Evolutionary conservation across 140 eudicot species (phyloP).

Genomic region (Ambrosia hybrid): DNA sequence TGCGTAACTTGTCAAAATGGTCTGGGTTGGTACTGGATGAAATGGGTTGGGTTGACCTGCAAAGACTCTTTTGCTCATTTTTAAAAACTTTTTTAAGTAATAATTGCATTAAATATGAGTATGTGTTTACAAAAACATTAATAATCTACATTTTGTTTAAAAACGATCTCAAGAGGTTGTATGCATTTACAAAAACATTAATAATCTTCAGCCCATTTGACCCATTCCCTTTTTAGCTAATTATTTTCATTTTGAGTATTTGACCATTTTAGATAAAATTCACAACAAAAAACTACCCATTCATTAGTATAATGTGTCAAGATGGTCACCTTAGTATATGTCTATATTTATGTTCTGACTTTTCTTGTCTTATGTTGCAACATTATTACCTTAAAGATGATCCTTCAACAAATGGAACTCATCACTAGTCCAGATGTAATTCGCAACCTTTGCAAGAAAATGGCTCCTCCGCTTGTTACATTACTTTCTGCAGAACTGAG

Average conservation of each 20-base stretch:
- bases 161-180: background rate
- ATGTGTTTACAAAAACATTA: background rate
- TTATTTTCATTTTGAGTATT: background rate
- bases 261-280: background rate
- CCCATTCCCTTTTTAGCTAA: background rate
- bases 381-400: constrained; percentile 61
- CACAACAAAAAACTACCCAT: background rate
- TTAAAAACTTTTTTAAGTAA: background rate
- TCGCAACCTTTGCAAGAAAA: constrained; percentile 97
- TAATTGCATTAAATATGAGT: background rate
- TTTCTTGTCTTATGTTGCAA: constrained; percentile 13
- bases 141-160: constrained; percentile 9
- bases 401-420: constrained; percentile 95
- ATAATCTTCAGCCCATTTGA: background rate
- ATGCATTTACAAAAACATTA: background rate
- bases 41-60: background rate
- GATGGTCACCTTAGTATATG: background rate
- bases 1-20: background rate
- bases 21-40: background rate
- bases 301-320: background rate
- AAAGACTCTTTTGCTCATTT: background rate
- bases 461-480: constrained; percentile 99
- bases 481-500: constrained; percentile 97
- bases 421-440: constrained; percentile 97
- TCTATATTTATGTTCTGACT: constrained; percentile 12